Evolutionary conservation across 164 flowering plant genomes (phyloP), one percentile per base, ranked within the genome.

Genomic region (Taxillus chinensis): DNA sequence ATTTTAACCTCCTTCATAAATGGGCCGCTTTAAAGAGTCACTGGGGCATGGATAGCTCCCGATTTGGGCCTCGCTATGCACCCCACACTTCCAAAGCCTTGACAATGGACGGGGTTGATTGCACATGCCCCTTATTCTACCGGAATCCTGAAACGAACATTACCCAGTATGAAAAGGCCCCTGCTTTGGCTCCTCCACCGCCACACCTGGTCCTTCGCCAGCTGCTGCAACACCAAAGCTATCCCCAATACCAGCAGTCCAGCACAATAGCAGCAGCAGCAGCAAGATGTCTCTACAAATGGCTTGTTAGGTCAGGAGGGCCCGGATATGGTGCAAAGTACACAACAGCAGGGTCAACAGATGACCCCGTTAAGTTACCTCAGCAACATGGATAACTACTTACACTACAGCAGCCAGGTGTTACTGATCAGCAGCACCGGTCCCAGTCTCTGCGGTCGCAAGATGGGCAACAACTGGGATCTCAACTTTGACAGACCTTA

Each of bases 81-180:
- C 92, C 97, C 97, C 1, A 78, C 82, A 52, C 86, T 90, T 72
- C 95, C 97, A 3, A 73, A 79, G 57, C 97, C 97, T n/a, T 90
- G 27, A 2, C 27, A 0, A 27, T 27, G 97, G 97, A 87, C 76
- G 71, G 92, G 97, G 13, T 73, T 90, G 66, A 81, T 90, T 67
- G 78, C 74, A 79, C 86, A 2, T 87, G 89, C n/a, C 27, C 74
- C 42, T 55, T 79, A 16, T 84, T 82, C 69, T 84, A 79, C 62
- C 81, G 90, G 90, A 82, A 84, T 70, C 83, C 83, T 39, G 90
- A 84, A 66, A 82, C 86, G 3, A 82, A 82, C 53, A 67, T 74
- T 16, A 84, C 90, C 15, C 90, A 85, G 73, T 85, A 85, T 73
- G 90, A 85, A 65, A 85, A 80, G 64, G 87, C 90, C 4, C 66